Conservation (phyloP, 345 rosid genomes). For the Salix koriyanagi region DNA sequence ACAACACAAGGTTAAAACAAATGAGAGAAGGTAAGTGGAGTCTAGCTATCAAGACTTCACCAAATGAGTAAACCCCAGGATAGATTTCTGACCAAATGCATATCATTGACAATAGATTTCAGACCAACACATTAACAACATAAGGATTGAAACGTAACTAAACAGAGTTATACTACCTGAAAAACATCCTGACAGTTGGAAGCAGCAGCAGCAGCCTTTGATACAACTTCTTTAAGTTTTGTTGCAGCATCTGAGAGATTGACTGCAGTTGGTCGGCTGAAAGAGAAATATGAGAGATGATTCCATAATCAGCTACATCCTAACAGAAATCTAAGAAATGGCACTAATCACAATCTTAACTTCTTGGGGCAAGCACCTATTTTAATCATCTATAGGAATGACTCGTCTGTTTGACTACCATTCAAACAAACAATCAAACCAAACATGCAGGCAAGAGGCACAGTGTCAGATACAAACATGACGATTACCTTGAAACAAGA, state of each 20-base stretch:
- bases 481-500: slow-evolving; percentile 64
- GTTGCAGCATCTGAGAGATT: slow-evolving; percentile 89
- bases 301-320: slow-evolving; percentile 9
- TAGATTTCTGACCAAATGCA: no score
- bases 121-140: neutral
- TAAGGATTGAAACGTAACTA: neutral
- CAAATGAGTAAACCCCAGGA: no score
- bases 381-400: neutral
- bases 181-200: slow-evolving; percentile 44
- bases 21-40: neutral
- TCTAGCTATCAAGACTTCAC: no score
- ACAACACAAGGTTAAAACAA: neutral
- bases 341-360: neutral
- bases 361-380: neutral
- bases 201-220: slow-evolving; percentile 39
- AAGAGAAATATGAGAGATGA: slow-evolving; percentile 12
- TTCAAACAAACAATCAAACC: neutral
- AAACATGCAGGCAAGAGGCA: neutral
- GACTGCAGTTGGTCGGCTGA: slow-evolving; percentile 87
- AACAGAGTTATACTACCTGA: slow-evolving; percentile 36
- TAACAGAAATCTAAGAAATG: neutral
- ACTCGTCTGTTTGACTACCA: neutral
- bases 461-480: neutral
- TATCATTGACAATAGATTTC: neutral
- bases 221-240: slow-evolving; percentile 60